Conservation (phyloP, 2,329 filamentous ascomycete species). For the Botryotinia calthae region DNA sequence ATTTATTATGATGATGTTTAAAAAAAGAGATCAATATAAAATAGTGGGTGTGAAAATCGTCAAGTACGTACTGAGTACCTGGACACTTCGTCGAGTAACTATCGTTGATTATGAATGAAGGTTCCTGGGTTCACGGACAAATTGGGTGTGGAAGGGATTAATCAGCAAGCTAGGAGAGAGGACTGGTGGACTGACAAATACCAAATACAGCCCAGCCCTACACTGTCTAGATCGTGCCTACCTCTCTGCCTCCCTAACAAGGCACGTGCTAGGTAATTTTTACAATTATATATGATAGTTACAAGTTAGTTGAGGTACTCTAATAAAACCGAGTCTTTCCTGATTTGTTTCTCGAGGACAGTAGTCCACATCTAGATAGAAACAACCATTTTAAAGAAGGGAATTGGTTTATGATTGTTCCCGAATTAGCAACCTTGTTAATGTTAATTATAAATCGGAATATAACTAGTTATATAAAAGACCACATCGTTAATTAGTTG, state of each 20-base stretch:
- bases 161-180: neutral
- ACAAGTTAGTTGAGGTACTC: too few relatives aligned
- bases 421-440: neutral
- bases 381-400: neutral
- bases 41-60: neutral
- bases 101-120: neutral
- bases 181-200: neutral
- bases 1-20: neutral
- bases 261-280: too few relatives aligned
- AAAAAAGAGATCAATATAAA: neutral
- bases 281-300: too few relatives aligned
- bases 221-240: neutral
- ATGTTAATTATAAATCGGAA: neutral
- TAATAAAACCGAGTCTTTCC: too few relatives aligned
- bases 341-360: too few relatives aligned
- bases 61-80: neutral
- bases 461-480: neutral
- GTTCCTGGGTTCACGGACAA: neutral
- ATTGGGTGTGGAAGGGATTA: neutral
- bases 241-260: too few relatives aligned
- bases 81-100: neutral
- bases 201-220: neutral
- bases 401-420: too few relatives aligned
- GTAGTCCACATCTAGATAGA: too few relatives aligned
- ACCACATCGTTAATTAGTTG: neutral